Evolutionary conservation across 2,329 filamentous ascomycete species (phyloP), one percentile per base, ranked within the genome.

Genomic region (Exophiala calicioides): DNA sequence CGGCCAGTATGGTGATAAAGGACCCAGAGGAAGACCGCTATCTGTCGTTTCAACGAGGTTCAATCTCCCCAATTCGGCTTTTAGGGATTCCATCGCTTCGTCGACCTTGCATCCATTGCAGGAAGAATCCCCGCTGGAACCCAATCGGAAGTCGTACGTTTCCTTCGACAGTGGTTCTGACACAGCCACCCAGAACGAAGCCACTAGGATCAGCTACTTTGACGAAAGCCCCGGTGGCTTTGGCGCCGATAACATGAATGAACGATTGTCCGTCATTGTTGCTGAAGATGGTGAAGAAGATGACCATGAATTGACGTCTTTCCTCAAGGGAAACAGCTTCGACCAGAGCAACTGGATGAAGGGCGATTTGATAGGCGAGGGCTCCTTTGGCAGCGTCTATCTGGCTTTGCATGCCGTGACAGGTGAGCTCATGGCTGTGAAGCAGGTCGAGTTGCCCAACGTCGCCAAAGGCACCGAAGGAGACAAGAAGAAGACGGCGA

Each of bases 271-370:
- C 47, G 82, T 93, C 62, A 87, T 90, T 24, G 80, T 96, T 29
- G 86, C 86, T 12, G 87, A 94, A 58, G 91, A 97, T 61, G 90
- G 90, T 24, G 91, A 96, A 64, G 93, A 95, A 60, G 82, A 83
- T 5, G 91, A 97, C 60, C 88, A 90, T 62, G 90, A 93, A 60
- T 77, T 97, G 16, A 82, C 86, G 59, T 90, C 90, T 62, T 96
- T 96, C 75, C 77, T 97, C 30, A 84, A 89, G 24, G 88, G 89
- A 55, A 89, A 96, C 64, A 94, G 89, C 6, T 97, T 93, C 83
- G 90, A 94, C 56, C 90, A 95, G 54, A 87, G 91, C 72, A 95
- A 95, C 68, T 98, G 94, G 88, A 97, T 98, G 90, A 96, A 97
- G 74, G 93, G 93, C 63, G 90, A 91, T 23, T 77, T 97, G 54